Percentiles rank a stretch among this genome's conserved stretches.
phyloP scores from a whole-genome alignment of 2,329 filamentous ascomycete genomes.

The Escovopsis sp. region DNA sequence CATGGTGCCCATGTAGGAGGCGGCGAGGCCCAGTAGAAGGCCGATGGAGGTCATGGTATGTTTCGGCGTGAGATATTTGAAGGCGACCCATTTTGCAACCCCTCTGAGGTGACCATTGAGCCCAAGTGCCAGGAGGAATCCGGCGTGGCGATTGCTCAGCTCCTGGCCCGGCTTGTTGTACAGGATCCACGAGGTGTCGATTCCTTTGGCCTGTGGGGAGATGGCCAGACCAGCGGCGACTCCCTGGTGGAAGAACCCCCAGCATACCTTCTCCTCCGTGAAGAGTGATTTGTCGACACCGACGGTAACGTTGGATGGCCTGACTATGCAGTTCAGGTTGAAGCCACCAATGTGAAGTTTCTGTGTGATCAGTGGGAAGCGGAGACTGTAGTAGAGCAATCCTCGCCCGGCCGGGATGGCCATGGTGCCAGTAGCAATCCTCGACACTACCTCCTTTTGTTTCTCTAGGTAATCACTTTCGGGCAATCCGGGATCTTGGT shows the following conservation, averaged over 20 bases:
- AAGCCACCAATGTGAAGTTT: constrained; percentile 84
- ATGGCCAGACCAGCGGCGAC: constrained; percentile 88
- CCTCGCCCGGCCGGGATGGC: constrained; percentile 79
- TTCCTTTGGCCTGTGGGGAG: constrained; percentile 76
- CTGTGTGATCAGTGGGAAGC: constrained; percentile 80
- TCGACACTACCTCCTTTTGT: constrained; percentile 80
- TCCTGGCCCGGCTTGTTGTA: constrained; percentile 88
- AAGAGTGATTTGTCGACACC: constrained; percentile 81
- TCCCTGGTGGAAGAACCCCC: constrained; percentile 97
- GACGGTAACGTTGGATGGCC: constrained; percentile 80
- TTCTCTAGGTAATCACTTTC: constrained; percentile 82
- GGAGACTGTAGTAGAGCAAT: constrained; percentile 75
- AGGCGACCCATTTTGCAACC: constrained; percentile 94
- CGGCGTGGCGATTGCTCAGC: constrained; percentile 89
- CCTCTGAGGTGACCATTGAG: constrained; percentile 90
- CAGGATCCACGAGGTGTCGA: constrained; percentile 96
- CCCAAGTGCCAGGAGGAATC: constrained; percentile 79
- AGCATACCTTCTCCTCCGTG: constrained; percentile 92
- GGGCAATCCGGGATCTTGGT: constrained; percentile 60
- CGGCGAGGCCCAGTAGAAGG: constrained; percentile 78
- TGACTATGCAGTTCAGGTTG: constrained; percentile 81
- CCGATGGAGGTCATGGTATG: constrained; percentile 99
- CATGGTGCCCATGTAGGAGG: constrained; percentile 93
- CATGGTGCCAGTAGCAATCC: constrained; percentile 73
- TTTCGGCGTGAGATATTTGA: constrained; percentile 98